Evolutionary conservation across 2,329 filamentous ascomycete species (phyloP), one percentile per base, ranked within the genome.

Genomic region (Aspergillus oerlinghausenensis): DNA sequence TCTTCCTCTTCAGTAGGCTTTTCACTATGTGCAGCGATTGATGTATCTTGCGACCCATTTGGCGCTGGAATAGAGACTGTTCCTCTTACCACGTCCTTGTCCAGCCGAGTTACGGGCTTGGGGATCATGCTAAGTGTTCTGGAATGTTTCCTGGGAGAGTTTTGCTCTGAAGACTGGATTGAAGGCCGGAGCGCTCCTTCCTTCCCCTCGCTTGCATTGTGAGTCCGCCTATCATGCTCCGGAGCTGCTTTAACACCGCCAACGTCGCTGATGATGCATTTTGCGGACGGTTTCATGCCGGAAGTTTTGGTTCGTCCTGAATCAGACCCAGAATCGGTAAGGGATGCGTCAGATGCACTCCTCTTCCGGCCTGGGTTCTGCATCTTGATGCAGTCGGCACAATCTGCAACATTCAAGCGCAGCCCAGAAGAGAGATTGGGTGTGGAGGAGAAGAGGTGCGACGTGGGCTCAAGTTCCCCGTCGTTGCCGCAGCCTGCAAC

Each of bases 311-410:
- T 49, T 25, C 57, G 47, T 6, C 66, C 64, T 25, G 60, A 56
- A n/a, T 69, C 66, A 7, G 63, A 60, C 3, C 61, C 62, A 9
- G 61, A 65, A 52, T 70, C 68, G 6, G 67, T 61, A 2, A 72
- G 51, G 14, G 65, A 69, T 9, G 69, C 69, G 29, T 64, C 63
- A 28, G 58, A 59, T 9, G 69, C 68, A 23, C 55, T 67, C 55
- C 69, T 63, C 55, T 72, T 72, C 21, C 23, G 21, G 6, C 63
- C 62, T 17, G 63, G 57, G 25, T 56, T 65, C 9, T 45, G 40
- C 8, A 55, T 54, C 6, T 25, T 52, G 10, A 29, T 49, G 26
- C 49, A 26, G 23, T 52, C 38, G 19, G 53, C 35, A n/a, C 51
- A 32, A 25, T 54, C 49, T 28, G 52, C 47, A 21, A 54, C 43